phyloP scores from a whole-genome alignment of 768 basidiomycete species.

The Macrolepiota dolichaula region DNA sequence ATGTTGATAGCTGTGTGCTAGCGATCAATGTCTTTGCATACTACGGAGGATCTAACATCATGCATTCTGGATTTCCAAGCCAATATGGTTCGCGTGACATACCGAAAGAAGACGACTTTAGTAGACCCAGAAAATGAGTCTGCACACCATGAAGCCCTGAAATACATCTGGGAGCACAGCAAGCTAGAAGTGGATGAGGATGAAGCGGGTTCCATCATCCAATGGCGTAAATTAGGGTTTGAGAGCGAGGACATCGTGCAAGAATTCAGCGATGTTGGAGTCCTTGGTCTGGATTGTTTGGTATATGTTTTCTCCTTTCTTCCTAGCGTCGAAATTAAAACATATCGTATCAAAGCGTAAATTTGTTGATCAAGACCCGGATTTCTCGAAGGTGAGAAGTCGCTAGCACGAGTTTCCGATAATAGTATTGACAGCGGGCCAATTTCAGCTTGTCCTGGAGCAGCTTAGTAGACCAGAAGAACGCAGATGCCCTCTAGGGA shows the following conservation, averaged over 20 bases:
- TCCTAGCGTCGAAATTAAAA: neutral
- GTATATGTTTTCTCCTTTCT: constrained; percentile 41
- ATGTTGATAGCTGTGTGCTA: constrained; percentile 23
- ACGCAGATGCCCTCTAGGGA: constrained; percentile 79
- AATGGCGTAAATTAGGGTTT: constrained; percentile 82
- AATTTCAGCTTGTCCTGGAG: constrained; percentile 67
- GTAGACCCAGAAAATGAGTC: constrained; percentile 69
- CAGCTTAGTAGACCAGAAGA: constrained; percentile 72
- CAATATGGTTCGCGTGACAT: constrained; percentile 74
- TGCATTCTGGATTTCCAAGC: constrained; percentile 87
- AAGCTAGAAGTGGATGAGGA: constrained; percentile 53
- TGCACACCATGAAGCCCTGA: constrained; percentile 51
- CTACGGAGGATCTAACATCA: constrained; percentile 77
- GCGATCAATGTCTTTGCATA: constrained; percentile 83
- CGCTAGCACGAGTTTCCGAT: neutral
- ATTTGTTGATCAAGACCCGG: constrained; percentile 67
- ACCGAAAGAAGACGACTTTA: constrained; percentile 75
- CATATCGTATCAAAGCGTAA: constrained; percentile 40
- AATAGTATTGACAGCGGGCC: constrained; percentile 1
- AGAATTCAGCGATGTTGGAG: constrained; percentile 77
- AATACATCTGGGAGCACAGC: constrained; percentile 66
- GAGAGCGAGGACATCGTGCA: constrained; percentile 66
- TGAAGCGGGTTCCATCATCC: constrained; percentile 43
- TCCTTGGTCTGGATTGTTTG: constrained; percentile 80
- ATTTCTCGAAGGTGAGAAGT: constrained; percentile 66